Evolutionary conservation across 352 stramenopile genomes (phyloP).

Genomic region (Pythium myriotylum): DNA sequence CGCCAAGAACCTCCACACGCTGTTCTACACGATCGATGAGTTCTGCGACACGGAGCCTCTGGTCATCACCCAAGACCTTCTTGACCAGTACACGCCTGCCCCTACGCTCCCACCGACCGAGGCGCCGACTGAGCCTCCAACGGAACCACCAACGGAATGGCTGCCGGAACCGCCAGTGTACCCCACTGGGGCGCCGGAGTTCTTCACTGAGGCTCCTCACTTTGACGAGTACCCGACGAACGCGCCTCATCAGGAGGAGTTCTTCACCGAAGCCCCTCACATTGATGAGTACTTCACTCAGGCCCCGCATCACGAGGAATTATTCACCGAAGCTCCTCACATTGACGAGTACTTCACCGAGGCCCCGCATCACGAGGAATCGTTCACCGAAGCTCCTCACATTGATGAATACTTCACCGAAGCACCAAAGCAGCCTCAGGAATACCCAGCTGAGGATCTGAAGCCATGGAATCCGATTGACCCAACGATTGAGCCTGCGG

Average conservation of each 20-base stretch:
- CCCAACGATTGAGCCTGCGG: neutral
- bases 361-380: neutral
- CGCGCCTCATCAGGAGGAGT: neutral
- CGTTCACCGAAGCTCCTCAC: neutral
- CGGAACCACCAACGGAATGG: neutral
- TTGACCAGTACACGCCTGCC: slow-evolving; percentile 32
- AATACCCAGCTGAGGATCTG: neutral
- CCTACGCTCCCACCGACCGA: slow-evolving; percentile 13
- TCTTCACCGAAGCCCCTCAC: neutral
- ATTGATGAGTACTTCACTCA: neutral
- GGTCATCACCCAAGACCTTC: slow-evolving; percentile 31
- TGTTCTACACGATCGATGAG: slow-evolving; percentile 44
- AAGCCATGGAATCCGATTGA: neutral
- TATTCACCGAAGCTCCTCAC: no score
- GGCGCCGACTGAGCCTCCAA: slow-evolving; percentile 5
- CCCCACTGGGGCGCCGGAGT: neutral
- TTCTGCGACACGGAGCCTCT: slow-evolving; percentile 40
- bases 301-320: neutral
- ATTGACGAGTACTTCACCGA: neutral
- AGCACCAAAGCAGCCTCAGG: neutral
- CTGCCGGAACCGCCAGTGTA: neutral
- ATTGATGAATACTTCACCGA: neutral
- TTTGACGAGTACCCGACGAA: neutral
- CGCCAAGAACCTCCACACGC: slow-evolving; percentile 31
- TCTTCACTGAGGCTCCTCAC: neutral